Base-by-base conservation (phyloP, 306 rosid species). In the Hippophae gyantsensis region DNA sequence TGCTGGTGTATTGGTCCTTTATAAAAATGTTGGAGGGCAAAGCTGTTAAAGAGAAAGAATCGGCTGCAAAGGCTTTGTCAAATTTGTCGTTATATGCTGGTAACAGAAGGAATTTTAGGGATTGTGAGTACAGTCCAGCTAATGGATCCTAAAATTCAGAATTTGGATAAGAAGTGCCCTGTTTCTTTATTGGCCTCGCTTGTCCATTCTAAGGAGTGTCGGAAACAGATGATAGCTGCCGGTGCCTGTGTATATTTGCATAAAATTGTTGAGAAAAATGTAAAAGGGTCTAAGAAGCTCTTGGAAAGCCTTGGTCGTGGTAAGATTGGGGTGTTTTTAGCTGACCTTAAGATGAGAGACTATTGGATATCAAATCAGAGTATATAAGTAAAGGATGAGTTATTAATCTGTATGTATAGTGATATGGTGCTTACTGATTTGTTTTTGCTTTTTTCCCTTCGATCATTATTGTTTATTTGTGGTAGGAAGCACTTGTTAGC, bases 251-350 rank as follows among this genome's bases (percentile, higher is more conserved):
- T 6, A 25, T n/a, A 54, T 54, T 26, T 54, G 57, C 57, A 8
- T 3, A 54, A 54, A 32, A 40, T 54, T 54, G 32, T 54, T 9
- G 57, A 54, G 42, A 26, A 10, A 10, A n/a, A 54, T 6, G 13
- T 54, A n/a, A 13, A 54, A 25, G 57, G 57, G 57, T 40, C 57
- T n/a, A 54, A 54, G 57, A 54, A 54, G 57, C 57, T 54, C 32
- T 25, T 25, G 12, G 42, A 54, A 54, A 27, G 57, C 41, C 57
- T 27, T 54, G 13, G 12, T 54, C 57, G 42, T 25, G 32, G 32
- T 10, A 23, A 54, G 42, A 25, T 42, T 54, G 57, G 43, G 10
- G 57, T 54, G 57, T 54, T 12, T 54, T 54, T 54, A 42, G 42
- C 57, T 10, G 57, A 26, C 38, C 38, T 32, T 32, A 32, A 32